phyloP scores from a whole-genome alignment of 2,329 filamentous ascomycete species.

The Pseudogymnoascus sp. region DNA sequence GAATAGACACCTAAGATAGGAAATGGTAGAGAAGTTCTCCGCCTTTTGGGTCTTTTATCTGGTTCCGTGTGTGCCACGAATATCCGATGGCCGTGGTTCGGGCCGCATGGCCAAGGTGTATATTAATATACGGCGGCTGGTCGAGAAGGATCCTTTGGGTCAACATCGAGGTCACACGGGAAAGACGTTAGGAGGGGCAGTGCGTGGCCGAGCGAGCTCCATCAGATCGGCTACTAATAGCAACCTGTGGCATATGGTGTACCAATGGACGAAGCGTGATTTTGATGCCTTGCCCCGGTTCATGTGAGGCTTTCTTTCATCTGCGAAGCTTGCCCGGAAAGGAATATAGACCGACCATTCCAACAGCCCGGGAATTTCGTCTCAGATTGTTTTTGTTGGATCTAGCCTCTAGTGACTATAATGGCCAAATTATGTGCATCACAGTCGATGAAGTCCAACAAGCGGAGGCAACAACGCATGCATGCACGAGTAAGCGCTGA shows the following conservation, averaged over 20 bases:
- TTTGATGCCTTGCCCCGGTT: background rate
- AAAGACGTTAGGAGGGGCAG: background rate
- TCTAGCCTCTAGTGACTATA: conserved; percentile 1
- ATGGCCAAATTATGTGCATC: background rate
- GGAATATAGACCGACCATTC: background rate
- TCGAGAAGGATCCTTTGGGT: conserved; percentile 1
- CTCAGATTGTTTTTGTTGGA: conserved; percentile 1
- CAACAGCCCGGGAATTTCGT: background rate
- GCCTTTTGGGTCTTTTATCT: conserved; percentile 5
- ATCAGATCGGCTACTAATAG: background rate
- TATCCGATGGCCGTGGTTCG: background rate
- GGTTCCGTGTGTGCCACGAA: background rate
- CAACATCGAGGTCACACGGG: conserved; percentile 1
- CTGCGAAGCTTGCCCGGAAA: background rate
- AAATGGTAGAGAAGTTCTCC: conserved; percentile 8
- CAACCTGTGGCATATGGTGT: background rate
- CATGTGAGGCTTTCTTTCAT: background rate
- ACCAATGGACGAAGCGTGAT: background rate
- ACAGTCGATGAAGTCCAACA: background rate
- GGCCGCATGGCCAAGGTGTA: conserved; percentile 1
- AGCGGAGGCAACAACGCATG: background rate
- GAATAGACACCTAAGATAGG: conserved; percentile 10
- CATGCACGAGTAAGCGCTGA: background rate
- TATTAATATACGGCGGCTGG: background rate
- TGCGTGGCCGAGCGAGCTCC: background rate